Evolutionary conservation across 2,329 filamentous ascomycete species (phyloP).

Genomic region (Dothiorella sarmentorum): DNA sequence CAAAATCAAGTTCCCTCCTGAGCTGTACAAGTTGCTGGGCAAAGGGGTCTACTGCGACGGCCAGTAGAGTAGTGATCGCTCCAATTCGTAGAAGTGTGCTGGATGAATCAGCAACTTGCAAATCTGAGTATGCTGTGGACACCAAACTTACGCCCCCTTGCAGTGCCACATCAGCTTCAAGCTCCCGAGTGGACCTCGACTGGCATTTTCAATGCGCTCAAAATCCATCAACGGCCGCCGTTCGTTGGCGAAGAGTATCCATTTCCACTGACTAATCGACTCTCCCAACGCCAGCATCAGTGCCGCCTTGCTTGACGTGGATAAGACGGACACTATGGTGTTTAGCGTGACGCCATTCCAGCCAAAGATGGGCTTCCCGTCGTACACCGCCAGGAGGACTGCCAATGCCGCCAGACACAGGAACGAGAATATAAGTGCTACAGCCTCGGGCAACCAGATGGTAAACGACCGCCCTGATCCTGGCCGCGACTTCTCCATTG

Average conservation of each 20-base stretch:
- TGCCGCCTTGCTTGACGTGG: slow-evolving; percentile 14
- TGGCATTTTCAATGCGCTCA: slow-evolving; percentile 17
- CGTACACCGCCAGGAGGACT: neutral
- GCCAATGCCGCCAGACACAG: neutral
- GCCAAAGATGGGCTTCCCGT: neutral
- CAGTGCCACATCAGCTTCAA: slow-evolving; percentile 11
- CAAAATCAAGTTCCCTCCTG: neutral
- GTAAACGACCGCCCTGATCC: neutral
- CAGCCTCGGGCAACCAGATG: neutral
- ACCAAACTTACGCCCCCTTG: neutral
- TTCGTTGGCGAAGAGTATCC: neutral
- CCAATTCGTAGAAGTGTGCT: neutral
- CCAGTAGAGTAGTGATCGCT: slow-evolving; percentile 1
- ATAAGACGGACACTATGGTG: slow-evolving; percentile 19
- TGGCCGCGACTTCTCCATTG: neutral
- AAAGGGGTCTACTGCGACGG: slow-evolving; percentile 2
- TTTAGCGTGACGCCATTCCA: slow-evolving; percentile 21
- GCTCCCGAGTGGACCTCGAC: slow-evolving; percentile 10
- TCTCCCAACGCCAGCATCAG: slow-evolving; percentile 14
- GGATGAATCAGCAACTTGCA: neutral
- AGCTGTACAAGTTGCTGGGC: slow-evolving; percentile 5
- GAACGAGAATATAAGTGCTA: neutral
- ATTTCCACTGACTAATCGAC: slow-evolving; percentile 18
- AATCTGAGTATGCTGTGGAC: neutral
- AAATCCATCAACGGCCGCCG: slow-evolving; percentile 17